Evolutionary conservation across 257 asterid species (phyloP), one percentile per base, ranked within the genome.

Genomic region (Cinchona pubescens): DNA sequence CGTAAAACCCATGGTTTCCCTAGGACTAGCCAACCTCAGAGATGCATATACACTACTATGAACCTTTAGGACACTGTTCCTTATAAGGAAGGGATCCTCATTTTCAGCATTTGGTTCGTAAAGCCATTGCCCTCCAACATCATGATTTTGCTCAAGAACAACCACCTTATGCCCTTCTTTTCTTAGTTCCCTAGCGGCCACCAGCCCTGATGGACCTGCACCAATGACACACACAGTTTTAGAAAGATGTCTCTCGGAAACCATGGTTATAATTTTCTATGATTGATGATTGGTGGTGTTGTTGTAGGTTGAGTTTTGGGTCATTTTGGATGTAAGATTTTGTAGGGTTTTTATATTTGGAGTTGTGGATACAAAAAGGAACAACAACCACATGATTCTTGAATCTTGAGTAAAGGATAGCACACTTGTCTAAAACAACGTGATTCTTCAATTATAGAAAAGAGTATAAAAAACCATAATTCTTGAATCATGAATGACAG

Each of bases 61-160:
- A 8, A 90, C 91, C 43, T 79, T 90, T 23, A 76, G 63, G 37
- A 76, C 18, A 29, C 32, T 51, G 23, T 23, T 71, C 32, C 43
- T 82, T 2, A 92, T 91, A n/a, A n/a, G n/a, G 65, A 93, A 67
- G 23, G 90, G 89, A 63, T 82, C 83, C 46, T 90, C 92, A 23
- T 67, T 83, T 59, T 87, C 94, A 43, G 88, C 85, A n/a, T 74
- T 82, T 2, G 96, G 89, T 12, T 87, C 78, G 68, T 91, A 94
- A 0, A 94, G 84, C 98, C 98, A 91, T 76, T 91, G 97, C 42
- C 98, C 97, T 86, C 98, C 98, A 43, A 94, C 80, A 1, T 91
- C 97, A 46, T 88, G 86, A 79, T 82, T 89, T 79, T 94, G 93
- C 67, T 94, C 97, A 35, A 91, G 79, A n/a, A 94, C 94, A 71